A percentile compares a stretch with the other conserved stretches of the same genome.
Evolutionary conservation across 83 land plant genomes (phyloP).

Genomic region (Picea abies): DNA sequence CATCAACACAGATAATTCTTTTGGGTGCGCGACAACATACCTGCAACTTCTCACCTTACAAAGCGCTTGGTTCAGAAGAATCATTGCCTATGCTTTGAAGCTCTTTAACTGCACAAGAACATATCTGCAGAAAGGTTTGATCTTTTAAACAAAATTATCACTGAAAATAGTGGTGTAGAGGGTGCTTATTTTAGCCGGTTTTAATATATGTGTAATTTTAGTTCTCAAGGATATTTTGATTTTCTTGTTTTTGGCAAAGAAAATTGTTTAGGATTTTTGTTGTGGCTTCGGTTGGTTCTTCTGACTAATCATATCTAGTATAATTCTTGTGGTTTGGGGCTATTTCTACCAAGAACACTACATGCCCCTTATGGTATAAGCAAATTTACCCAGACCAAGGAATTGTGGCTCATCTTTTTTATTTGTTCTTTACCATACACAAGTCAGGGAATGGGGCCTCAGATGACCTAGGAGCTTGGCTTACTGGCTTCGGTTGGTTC

Average conservation of each 20-base stretch:
- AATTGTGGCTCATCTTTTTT: too few species aligned
- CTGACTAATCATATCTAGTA: background rate
- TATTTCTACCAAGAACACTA: background rate
- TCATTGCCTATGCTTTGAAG: background rate
- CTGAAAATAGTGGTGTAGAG: background rate
- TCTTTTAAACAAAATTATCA: background rate
- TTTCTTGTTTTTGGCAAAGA: background rate
- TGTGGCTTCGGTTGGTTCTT: background rate
- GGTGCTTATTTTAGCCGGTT: background rate
- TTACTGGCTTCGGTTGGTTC: background rate
- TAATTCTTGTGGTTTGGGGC: background rate
- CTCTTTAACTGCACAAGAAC: background rate
- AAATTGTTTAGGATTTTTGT: background rate
- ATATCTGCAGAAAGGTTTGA: slow-evolving; percentile 5
- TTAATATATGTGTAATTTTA: background rate
- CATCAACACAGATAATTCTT: background rate
- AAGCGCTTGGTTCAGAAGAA: background rate
- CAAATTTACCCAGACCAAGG: too few species aligned
- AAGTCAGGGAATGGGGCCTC: too few species aligned
- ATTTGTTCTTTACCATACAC: too few species aligned
- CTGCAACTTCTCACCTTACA: background rate
- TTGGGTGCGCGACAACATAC: background rate
- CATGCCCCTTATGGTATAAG: too few species aligned
- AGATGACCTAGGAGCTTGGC: too few species aligned
- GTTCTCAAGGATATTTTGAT: background rate